These are phyloP conservation scores for Quercus parvula DNA, from an alignment of 306 rosid genomes.

Conservation along the genomic window DNA sequence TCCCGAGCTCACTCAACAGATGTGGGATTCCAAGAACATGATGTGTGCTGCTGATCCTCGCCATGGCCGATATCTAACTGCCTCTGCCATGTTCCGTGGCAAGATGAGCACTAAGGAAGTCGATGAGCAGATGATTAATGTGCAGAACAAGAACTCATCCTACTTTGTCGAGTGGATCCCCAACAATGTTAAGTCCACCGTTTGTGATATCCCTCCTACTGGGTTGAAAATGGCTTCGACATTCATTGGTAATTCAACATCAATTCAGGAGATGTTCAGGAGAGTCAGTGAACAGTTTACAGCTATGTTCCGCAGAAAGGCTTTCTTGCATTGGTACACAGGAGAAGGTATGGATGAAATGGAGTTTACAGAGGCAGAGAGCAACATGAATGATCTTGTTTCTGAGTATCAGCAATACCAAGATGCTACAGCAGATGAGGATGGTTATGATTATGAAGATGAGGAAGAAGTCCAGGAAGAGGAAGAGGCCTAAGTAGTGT, in stretches of 20 bases:
- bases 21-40: conserved; percentile 79
- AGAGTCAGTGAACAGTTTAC: conserved; percentile 78
- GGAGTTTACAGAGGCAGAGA: conserved; percentile 62
- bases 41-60: conserved; percentile 82
- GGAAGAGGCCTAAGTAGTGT: conserved; percentile 33
- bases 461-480: conserved; percentile 59
- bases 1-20: conserved; percentile 69
- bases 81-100: conserved; percentile 79
- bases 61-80: conserved; percentile 66
- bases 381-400: conserved; percentile 65
- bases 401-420: conserved; percentile 71
- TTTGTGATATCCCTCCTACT: conserved; percentile 67
- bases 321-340: conserved; percentile 69
- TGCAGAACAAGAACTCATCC: conserved; percentile 68
- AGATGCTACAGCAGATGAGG: conserved; percentile 66
- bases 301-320: conserved; percentile 77
- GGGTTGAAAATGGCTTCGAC: conserved; percentile 69
- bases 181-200: conserved; percentile 65
- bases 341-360: conserved; percentile 69
- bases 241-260: conserved; percentile 65
- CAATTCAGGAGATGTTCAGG: conserved; percentile 69
- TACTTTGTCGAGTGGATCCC: conserved; percentile 79
- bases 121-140: conserved; percentile 71
- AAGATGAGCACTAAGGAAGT: conserved; percentile 77
- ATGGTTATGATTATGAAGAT: conserved; percentile 50